Evolutionary conservation across 495 filamentous ascomycete genomes (phyloP).

Genomic region (Stereocaulon alpinum): DNA sequence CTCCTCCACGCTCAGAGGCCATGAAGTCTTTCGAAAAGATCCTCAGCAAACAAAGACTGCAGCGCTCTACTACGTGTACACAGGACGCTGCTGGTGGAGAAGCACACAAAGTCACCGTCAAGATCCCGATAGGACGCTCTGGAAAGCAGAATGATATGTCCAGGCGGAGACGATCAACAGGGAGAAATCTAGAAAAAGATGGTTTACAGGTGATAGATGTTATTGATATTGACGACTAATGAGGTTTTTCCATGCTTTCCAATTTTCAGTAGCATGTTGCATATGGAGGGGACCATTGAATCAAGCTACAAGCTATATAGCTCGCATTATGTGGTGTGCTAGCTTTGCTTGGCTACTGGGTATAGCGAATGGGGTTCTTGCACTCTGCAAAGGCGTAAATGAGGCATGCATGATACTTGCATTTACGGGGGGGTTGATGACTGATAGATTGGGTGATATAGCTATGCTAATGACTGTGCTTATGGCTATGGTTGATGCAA

Average conservation of each 20-base stretch:
- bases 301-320: no score
- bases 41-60: no score
- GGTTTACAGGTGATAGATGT: conserved; percentile 4
- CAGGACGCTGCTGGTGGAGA: background rate
- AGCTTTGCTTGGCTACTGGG: background rate
- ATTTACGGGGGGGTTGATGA: no score
- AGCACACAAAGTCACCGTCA: background rate
- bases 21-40: background rate
- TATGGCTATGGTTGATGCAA: no score
- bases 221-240: conserved; percentile 7
- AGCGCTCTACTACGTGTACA: background rate
- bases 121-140: background rate
- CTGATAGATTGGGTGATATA: no score
- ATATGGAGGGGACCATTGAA: no score
- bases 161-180: background rate
- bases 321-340: background rate
- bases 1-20: no score
- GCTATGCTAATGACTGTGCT: no score
- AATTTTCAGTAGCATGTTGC: background rate
- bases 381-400: background rate
- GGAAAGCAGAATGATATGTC: background rate
- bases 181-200: background rate
- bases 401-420: no score
- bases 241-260: background rate
- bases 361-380: conserved; percentile 1